A percentile compares a stretch with the other conserved stretches of the same genome.
phyloP scores from a whole-genome alignment of 352 stramenopile genomes.

The Globisporangium viniferum region DNA sequence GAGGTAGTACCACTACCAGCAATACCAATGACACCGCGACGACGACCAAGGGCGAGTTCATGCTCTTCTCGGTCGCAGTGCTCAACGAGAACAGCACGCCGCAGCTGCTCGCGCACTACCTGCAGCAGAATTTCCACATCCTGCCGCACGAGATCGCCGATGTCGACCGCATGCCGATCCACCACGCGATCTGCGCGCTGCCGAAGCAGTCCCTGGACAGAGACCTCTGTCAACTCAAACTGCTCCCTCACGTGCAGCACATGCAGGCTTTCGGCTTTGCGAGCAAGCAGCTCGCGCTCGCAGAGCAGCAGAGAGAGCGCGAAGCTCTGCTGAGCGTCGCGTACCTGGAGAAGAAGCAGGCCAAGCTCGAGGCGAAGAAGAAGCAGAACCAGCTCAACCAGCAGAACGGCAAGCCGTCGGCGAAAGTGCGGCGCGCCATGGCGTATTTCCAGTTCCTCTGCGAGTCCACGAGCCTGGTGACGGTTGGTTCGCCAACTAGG shows the following conservation, averaged over 20 bases:
- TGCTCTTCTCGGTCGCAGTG: constrained; percentile 69
- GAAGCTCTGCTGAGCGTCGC: constrained; percentile 43
- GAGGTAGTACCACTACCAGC: not conserved
- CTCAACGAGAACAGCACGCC: constrained; percentile 54
- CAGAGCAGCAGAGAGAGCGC: constrained; percentile 47
- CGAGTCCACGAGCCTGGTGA: constrained; percentile 34
- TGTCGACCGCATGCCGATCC: constrained; percentile 29
- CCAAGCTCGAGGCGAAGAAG: constrained; percentile 42
- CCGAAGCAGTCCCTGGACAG: constrained; percentile 34
- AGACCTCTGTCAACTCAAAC: constrained; percentile 53
- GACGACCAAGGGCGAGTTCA: constrained; percentile 34
- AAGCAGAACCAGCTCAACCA: constrained; percentile 31
- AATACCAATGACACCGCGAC: not conserved
- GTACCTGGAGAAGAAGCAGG: constrained; percentile 52
- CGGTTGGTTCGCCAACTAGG: constrained; percentile 17
- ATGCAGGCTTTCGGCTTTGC: constrained; percentile 48
- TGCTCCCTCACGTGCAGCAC: constrained; percentile 49
- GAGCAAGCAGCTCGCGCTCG: constrained; percentile 38
- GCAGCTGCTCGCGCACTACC: constrained; percentile 58
- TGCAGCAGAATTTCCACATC: constrained; percentile 73
- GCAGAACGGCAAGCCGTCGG: constrained; percentile 28
- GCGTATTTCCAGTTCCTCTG: constrained; percentile 62
- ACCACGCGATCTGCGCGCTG: constrained; percentile 21
- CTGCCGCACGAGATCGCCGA: constrained; percentile 20
- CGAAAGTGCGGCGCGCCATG: constrained; percentile 54